Evolutionary conservation across 2,329 filamentous ascomycete species (phyloP).

Genomic region (Ophiostoma sp.): DNA sequence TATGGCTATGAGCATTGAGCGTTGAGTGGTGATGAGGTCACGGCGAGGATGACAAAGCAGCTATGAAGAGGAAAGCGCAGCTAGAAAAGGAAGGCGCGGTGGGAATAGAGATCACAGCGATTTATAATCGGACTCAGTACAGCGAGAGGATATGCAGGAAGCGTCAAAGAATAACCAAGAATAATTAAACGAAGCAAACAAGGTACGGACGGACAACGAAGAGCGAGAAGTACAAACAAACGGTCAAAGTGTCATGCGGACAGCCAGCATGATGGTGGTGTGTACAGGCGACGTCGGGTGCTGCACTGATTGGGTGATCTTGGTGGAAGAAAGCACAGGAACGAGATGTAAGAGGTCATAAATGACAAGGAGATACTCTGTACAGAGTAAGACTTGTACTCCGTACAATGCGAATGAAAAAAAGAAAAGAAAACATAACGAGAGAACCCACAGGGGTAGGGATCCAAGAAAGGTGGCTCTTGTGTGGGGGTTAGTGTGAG

Average conservation of each 20-base stretch:
- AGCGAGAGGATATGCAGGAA: background rate
- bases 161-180: background rate
- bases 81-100: background rate
- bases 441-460: slow-evolving; percentile 12
- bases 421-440: background rate
- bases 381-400: too few relatives aligned
- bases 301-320: background rate
- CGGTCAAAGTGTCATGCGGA: background rate
- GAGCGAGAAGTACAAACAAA: background rate
- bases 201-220: background rate
- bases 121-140: background rate
- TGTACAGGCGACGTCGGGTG: background rate
- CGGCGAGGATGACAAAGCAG: background rate
- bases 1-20: background rate
- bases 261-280: slow-evolving; percentile 4
- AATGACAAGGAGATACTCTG: background rate
- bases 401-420: too few relatives aligned
- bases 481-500: slow-evolving; percentile 30
- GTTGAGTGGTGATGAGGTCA: background rate
- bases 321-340: background rate
- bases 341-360: background rate
- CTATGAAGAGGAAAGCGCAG: background rate
- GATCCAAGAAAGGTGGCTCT: slow-evolving; percentile 25
- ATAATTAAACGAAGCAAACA: background rate
- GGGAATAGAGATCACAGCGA: background rate